Evolutionary conservation across 1,284 basidiomycete genomes (phyloP).

Genomic region (Puccinia triticina): DNA sequence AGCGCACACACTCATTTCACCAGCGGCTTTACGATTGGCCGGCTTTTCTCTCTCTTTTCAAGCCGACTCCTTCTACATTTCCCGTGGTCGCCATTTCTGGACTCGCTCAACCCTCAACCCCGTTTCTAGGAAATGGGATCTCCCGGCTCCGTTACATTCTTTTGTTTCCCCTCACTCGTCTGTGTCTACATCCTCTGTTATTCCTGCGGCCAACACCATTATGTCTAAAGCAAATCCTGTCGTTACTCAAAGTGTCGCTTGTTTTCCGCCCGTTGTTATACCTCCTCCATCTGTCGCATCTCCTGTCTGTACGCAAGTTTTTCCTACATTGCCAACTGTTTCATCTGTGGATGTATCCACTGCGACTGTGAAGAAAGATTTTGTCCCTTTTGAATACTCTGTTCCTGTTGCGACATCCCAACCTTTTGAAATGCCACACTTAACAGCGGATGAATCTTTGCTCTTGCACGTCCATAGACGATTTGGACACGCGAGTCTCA

Average conservation of each 20-base stretch:
- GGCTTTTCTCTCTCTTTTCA: not conserved
- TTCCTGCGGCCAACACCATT: too few species aligned
- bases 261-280: too few species aligned
- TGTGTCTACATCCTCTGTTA: too few species aligned
- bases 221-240: too few species aligned
- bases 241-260: too few species aligned
- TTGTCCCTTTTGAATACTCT: not conserved
- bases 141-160: not conserved
- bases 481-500: not conserved
- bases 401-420: too few species aligned
- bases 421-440: not conserved
- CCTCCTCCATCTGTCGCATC: too few species aligned
- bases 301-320: too few species aligned
- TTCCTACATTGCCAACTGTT: not conserved
- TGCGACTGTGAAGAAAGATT: too few species aligned
- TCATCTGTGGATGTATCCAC: not conserved
- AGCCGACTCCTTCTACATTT: not conserved
- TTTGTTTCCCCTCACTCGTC: too few species aligned
- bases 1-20: not conserved
- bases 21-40: not conserved
- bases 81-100: not conserved
- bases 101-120: not conserved
- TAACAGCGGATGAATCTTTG: not conserved
- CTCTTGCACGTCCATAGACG: not conserved
- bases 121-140: not conserved